Percentiles rank a stretch among this genome's conserved stretches.
Conservation (phyloP, 257 asterid species). For the Marsdenia floribunda region DNA sequence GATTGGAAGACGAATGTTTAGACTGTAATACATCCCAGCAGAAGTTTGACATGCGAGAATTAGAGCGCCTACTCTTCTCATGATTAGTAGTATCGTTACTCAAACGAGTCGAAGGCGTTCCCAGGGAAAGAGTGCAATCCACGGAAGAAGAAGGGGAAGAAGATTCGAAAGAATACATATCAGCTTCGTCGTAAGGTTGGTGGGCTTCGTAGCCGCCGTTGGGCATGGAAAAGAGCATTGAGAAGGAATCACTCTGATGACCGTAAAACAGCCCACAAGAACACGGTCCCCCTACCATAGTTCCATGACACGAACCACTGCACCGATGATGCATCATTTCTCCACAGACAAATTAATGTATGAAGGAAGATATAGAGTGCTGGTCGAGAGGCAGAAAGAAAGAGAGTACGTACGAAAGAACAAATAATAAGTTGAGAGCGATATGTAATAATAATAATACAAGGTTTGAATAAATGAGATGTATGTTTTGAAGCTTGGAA, state of each 20-base stretch:
- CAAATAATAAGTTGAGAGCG: constrained; percentile 45
- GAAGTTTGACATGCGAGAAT: constrained; percentile 52
- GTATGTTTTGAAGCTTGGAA: background rate
- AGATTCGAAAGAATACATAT: constrained; percentile 31
- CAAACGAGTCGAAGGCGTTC: constrained; percentile 82
- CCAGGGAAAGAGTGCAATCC: constrained; percentile 92
- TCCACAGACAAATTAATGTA: background rate
- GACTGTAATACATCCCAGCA: constrained; percentile 74
- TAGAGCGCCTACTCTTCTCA: constrained; percentile 39
- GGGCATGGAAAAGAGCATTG: constrained; percentile 59
- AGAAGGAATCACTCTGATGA: constrained; percentile 39
- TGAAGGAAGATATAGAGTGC: no score
- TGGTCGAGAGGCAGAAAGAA: background rate
- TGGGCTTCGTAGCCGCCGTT: constrained; percentile 1
- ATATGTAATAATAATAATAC: constrained; percentile 42
- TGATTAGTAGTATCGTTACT: constrained; percentile 5
- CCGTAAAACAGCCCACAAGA: constrained; percentile 44
- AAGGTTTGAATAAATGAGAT: constrained; percentile 43
- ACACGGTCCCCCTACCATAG: constrained; percentile 34
- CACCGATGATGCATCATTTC: constrained; percentile 47
- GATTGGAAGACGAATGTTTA: constrained; percentile 24
- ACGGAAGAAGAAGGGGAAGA: constrained; percentile 42
- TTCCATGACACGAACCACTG: constrained; percentile 25
- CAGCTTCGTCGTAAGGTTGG: constrained; percentile 25
- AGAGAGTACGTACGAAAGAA: constrained; percentile 25